Base-by-base conservation (phyloP, 495 filamentous ascomycete species). In the Trichoderma reesei region DNA sequence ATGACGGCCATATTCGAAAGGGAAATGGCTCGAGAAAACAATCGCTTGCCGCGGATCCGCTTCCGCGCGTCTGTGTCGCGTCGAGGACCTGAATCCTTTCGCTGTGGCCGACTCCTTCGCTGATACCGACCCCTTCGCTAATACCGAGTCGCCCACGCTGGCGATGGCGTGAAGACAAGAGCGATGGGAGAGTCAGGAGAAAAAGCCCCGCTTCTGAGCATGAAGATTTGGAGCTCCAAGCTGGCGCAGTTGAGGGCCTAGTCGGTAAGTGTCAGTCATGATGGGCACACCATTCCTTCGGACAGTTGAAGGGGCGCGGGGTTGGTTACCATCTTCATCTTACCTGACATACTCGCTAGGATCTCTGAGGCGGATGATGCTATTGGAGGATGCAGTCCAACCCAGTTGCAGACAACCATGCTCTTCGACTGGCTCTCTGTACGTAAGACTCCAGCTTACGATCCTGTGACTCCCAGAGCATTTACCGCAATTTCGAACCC, bases 401-500 rank as follows among this genome's bases (percentile, higher is more conserved):
- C 1, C 1, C 26, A 26, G 26, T 26, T 26, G 26, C 26, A 26
- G 38, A 39, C 11, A 2, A 11, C 38, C 11, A 11, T 39, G 38
- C 11, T 39, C 6, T 11, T 11, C 38, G 38, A 1, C 6, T 6
- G 38, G 11, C 11, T 11, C 38, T 39, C 38, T 39, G 38, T 39
- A 3, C 38, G 38, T 11, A 39, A 39, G 6, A 39, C 38, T 39
- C 44, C 44, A 18, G n/a, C 44, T n/a, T 20, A 48, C 44, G 44
- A 48, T 5, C 51, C 51, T 34, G 16, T 9, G 1, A 18, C 5
- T 46, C 42, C 51, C 26, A 56, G 9, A 9, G 18, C 26, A 14
- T 46, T 34, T 56, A 56, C 51, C 51, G 51, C 51, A 56, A 56
- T 56, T 56, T 56, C 51, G 51, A 20, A 56, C 51, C 51, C 51